Conservation (phyloP, 2,329 filamentous ascomycete genomes). For the Ophiostoma quercus region DNA sequence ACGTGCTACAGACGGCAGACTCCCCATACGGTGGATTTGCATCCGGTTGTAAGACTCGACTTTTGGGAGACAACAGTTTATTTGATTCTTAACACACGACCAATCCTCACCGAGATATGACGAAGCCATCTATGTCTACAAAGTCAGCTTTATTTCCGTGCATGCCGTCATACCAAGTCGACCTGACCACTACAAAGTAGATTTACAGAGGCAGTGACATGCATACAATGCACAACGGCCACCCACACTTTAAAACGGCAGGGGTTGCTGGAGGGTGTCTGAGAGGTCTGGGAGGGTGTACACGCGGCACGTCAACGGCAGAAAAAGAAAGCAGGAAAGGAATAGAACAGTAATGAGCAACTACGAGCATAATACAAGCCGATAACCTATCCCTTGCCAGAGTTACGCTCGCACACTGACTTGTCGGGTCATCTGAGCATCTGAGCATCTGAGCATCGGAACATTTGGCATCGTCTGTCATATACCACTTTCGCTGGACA, state of each 20-base stretch:
- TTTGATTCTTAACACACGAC: not conserved
- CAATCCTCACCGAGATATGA: slow-evolving; percentile 1
- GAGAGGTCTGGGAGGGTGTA: not conserved
- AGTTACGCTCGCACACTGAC: not conserved
- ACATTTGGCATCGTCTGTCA: not conserved
- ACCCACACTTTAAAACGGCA: not conserved
- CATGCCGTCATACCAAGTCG: not conserved
- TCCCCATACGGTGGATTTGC: not conserved
- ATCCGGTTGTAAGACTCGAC: not conserved
- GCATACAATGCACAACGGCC: not conserved
- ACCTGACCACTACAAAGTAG: not conserved
- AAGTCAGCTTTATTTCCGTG: not conserved
- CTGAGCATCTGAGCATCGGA: not conserved
- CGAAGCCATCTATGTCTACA: not conserved
- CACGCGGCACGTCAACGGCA: not conserved
- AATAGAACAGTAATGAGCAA: not conserved
- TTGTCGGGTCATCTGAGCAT: not conserved
- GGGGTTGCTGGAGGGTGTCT: not conserved
- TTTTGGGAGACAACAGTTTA: too few relatives aligned
- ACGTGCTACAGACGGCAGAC: not conserved
- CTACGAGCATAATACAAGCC: not conserved
- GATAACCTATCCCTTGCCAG: not conserved
- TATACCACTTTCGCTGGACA: not conserved
- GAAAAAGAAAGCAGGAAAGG: not conserved
- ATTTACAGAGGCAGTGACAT: not conserved